Evolutionary conservation across 345 rosid species (phyloP), one percentile per base, ranked within the genome.

Genomic region (Litchi chinensis): DNA sequence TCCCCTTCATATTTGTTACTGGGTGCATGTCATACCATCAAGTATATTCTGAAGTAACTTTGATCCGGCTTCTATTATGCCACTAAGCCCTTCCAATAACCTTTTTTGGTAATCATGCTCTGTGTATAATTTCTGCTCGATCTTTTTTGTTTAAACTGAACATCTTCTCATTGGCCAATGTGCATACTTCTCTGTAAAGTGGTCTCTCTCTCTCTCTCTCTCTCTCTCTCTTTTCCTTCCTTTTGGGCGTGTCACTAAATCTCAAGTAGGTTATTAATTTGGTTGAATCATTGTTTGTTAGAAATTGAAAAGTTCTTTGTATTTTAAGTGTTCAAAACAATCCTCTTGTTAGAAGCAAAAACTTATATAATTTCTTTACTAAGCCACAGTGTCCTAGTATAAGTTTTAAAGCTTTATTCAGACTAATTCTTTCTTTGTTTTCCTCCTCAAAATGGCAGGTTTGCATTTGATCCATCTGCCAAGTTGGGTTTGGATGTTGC

Each of bases 401-500:
- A 50, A 39, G 40, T 79, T 65, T 24, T 44, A 77, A 71, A 21
- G 19, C 9, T 65, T 76, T 19, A 5, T 54, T 64, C 48, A 66
- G 73, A 56, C 19, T 81, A 56, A 65, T 21, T 73, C 59, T 48
- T 69, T 37, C 59, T 71, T 76, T 73, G 44, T 52, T 50, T 70
- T 46, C 79, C 68, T 72, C 79, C 76, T 79, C 50, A 64, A 82
- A 78, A 79, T 85, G 76, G 44, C 81, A 93, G 98, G 91, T 93
- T 95, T 86, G 88, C 97, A 65, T 95, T 95, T 86, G 98, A 93
- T 85, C 92, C 98, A 66, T 80, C 84, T 65, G 82, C 88, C 54
- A 87, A 91, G 79, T 84, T 95, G 85, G 98, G 98, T 73, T 88
- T 95, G 73, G 90, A 92, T 78, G 87, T 95, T 67, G 98, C 98